Evolutionary conservation across 345 rosid genomes (phyloP).

Genomic region (Pistacia integerrima): DNA sequence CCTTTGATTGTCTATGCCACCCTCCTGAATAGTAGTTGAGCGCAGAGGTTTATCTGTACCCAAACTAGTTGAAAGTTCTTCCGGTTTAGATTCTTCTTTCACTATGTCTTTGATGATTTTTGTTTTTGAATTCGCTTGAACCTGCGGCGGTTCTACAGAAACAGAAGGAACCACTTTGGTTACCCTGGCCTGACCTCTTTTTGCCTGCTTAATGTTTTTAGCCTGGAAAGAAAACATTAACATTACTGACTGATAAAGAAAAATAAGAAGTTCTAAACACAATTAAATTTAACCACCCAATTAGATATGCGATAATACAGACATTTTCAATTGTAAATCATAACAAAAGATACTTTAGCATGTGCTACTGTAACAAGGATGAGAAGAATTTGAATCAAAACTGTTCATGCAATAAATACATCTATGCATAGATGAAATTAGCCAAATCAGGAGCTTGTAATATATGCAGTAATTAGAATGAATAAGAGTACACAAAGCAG

Average conservation of each 20-base stretch:
- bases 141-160: conserved; percentile 23
- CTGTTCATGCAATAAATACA: neutral
- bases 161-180: conserved; percentile 47
- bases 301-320: conserved; percentile 8
- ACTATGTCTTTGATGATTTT: conserved; percentile 19
- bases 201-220: conserved; percentile 45
- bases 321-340: neutral
- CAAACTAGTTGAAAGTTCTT: conserved; percentile 13
- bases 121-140: conserved; percentile 27
- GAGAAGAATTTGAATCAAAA: neutral
- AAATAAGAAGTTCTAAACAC: neutral
- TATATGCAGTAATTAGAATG: neutral
- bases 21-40: conserved; percentile 15
- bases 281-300: neutral
- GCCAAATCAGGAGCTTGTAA: neutral
- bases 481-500: neutral
- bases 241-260: neutral
- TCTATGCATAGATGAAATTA: neutral
- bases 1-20: conserved; percentile 11
- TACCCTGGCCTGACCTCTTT: conserved; percentile 38
- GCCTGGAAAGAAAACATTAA: conserved; percentile 40
- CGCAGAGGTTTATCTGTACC: conserved; percentile 28
- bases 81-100: conserved; percentile 19
- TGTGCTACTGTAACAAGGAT: neutral
- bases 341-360: neutral